Evolutionary conservation across 371 early-diverging fungal species (phyloP).

Genomic region (Sporodiniella umbellata): DNA sequence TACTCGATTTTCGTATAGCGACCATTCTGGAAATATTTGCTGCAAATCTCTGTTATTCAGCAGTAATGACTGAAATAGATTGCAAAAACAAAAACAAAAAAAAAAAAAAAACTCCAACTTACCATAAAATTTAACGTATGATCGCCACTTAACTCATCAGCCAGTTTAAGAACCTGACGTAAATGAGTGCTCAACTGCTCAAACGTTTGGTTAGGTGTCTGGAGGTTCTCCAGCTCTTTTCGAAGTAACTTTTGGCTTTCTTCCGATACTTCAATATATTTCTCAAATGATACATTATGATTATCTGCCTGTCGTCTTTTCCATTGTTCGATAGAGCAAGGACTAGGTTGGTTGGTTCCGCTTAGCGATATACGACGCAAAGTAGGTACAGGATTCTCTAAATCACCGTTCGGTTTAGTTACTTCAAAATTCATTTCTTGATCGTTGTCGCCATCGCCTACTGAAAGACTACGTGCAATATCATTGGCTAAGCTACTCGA

Average conservation of each 20-base stretch:
- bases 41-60: neutral
- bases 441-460: constrained; percentile 16
- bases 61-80: no score
- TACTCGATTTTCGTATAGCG: constrained; percentile 28
- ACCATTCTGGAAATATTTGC: constrained; percentile 44
- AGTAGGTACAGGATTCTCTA: constrained; percentile 19
- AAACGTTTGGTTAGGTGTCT: constrained; percentile 23
- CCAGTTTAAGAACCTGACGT: constrained; percentile 24
- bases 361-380: constrained; percentile 20
- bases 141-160: constrained; percentile 38
- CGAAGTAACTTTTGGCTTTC: constrained; percentile 17
- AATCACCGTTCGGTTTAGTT: neutral
- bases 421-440: neutral
- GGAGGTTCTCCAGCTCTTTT: constrained; percentile 26
- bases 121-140: constrained; percentile 29
- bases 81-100: neutral
- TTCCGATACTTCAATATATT: constrained; percentile 8
- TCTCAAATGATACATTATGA: constrained; percentile 4
- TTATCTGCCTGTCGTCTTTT: constrained; percentile 15
- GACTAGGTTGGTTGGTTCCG: constrained; percentile 3
- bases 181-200: constrained; percentile 24
- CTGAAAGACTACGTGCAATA: constrained; percentile 39
- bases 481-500: constrained; percentile 42
- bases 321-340: constrained; percentile 17
- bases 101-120: neutral